Evolutionary conservation across 2,329 filamentous ascomycete species (phyloP), one percentile per base, ranked within the genome.

Genomic region (Claviceps purpurea): DNA sequence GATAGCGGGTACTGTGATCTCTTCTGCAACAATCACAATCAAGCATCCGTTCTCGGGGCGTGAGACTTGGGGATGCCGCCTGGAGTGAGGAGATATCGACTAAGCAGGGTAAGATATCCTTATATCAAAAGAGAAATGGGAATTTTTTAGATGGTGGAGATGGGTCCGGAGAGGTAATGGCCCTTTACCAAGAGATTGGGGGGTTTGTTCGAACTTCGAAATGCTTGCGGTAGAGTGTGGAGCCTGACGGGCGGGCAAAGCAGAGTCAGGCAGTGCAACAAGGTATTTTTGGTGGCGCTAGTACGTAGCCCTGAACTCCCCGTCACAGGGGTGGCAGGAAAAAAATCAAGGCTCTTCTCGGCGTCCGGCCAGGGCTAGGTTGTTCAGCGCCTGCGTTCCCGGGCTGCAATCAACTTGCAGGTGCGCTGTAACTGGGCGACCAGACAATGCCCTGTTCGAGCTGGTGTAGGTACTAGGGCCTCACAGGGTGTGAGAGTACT

Each of bases 311-410:
- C 45, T 49, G 53, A 40, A 6, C 11, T n/a, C 8, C 51, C 43
- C 42, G 54, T 52, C 46, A 43, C 52, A 53, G 49, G 49, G 52
- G 50, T 52, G 52, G 49, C 54, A 53, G 51, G 50, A 49, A 51
- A 41, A 42, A 20, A 24, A 30, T 7, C 30, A 48, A 45, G 42
- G 20, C n/a, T 13, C 41, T 40, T 42, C 26, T 47, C 50, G 50
- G 26, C 37, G 45, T 47, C 45, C 37, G 26, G 26, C 26, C 8
- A 30, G 26, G 26, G 26, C 26, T 30, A 8, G 26, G 26, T 30
- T 30, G 42, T 44, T n/a, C n/a, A 22, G 47, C 51, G 40, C 41
- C 40, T 49, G 41, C 47, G 51, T 46, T 52, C 42, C 47, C 51
- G 42, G 42, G 22, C 13, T 42, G 22, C 38, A 40, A 20, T 37